phyloP scores from a whole-genome alignment of 768 basidiomycete species.

The Psilocybe azurescens region DNA sequence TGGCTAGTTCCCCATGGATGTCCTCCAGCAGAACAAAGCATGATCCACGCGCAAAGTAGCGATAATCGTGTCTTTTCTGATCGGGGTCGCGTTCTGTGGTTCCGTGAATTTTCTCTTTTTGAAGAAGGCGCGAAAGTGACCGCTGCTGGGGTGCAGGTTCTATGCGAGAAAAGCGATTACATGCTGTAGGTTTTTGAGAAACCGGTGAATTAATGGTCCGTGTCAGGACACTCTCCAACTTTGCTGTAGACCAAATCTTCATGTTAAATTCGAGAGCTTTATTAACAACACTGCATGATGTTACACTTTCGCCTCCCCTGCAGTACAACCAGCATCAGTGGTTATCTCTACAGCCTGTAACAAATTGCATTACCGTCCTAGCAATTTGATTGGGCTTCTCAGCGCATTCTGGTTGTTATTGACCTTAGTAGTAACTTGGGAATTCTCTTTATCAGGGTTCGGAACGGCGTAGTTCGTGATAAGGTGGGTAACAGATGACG shows the following conservation, averaged over 20 bases:
- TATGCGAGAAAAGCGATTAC: constrained; percentile 33
- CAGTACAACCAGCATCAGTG: constrained; percentile 13
- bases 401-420: constrained; percentile 30
- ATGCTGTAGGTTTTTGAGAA: constrained; percentile 26
- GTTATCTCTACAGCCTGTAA: neutral
- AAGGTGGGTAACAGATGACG: constrained; percentile 84
- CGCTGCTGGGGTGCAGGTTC: constrained; percentile 41
- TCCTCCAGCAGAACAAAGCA: constrained; percentile 95
- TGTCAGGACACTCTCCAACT: constrained; percentile 73
- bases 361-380: constrained; percentile 50
- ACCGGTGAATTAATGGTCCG: constrained; percentile 55
- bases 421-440: constrained; percentile 28
- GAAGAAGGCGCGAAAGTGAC: constrained; percentile 65
- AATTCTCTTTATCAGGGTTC: constrained; percentile 69
- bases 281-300: constrained; percentile 53
- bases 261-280: constrained; percentile 75
- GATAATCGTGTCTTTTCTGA: constrained; percentile 85
- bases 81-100: constrained; percentile 91
- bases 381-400: constrained; percentile 72
- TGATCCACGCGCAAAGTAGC: constrained; percentile 79
- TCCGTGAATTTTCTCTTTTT: constrained; percentile 86
- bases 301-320: constrained; percentile 33
- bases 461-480: constrained; percentile 65
- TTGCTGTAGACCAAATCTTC: constrained; percentile 85
- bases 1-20: constrained; percentile 79